phyloP scores from a whole-genome alignment of 768 basidiomycete species.

The Rhizopogon vinicolor region DNA sequence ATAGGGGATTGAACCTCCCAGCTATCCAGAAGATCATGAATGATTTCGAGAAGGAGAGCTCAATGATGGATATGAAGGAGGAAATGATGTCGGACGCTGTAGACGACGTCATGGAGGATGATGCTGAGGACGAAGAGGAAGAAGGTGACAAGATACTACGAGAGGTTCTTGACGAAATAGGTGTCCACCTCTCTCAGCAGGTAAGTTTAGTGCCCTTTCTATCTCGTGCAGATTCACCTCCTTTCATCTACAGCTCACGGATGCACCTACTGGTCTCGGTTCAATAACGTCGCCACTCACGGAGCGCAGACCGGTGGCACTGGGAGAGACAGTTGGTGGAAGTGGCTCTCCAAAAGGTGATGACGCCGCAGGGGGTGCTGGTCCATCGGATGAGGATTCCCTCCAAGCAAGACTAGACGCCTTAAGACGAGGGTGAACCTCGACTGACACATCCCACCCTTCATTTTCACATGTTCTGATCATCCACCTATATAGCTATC shows the following conservation, averaged over 20 bases:
- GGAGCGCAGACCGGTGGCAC: conserved; percentile 75
- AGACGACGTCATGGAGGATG: conserved; percentile 95
- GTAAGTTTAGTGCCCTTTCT: conserved; percentile 30
- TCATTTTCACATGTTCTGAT: background rate
- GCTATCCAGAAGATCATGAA: conserved; percentile 95
- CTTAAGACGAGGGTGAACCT: conserved; percentile 59
- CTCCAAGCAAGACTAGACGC: conserved; percentile 93
- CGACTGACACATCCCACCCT: background rate
- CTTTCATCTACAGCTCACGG: conserved; percentile 57
- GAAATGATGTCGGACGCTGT: conserved; percentile 99
- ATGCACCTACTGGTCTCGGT: conserved; percentile 74
- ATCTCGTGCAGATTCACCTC: conserved; percentile 8
- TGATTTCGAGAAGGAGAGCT: conserved; percentile 96
- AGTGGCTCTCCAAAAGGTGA: conserved; percentile 33
- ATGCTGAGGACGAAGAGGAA: conserved; percentile 89
- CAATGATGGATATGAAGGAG: conserved; percentile 99
- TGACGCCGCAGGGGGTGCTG: conserved; percentile 21
- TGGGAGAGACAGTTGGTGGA: conserved; percentile 55
- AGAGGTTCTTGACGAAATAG: conserved; percentile 96
- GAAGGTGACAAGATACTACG: conserved; percentile 95
- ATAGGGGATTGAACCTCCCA: conserved; percentile 91
- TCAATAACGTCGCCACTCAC: conserved; percentile 54
- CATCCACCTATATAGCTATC: conserved; percentile 4
- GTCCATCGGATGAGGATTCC: conserved; percentile 79
- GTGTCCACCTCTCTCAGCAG: conserved; percentile 85